Conservation (phyloP, 169 alveolate genomes). For the Condylostoma magnum region DNA sequence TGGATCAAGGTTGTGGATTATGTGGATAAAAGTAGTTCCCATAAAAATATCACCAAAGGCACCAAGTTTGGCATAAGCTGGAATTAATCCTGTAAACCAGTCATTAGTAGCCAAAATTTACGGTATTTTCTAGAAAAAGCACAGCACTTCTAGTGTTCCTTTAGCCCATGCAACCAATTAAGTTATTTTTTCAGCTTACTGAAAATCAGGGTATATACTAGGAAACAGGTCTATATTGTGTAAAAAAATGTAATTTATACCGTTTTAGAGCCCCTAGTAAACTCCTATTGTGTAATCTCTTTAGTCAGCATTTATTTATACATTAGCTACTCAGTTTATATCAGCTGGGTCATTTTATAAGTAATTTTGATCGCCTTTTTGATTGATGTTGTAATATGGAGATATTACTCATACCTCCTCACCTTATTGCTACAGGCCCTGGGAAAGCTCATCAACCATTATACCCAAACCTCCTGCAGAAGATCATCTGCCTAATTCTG, state of each 20-base stretch:
- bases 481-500: conserved; percentile 88
- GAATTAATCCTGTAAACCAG: conserved; percentile 86
- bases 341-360: conserved; percentile 69
- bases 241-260: conserved; percentile 15
- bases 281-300: conserved; percentile 19
- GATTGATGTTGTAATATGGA: conserved; percentile 83
- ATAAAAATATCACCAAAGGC: conserved; percentile 78
- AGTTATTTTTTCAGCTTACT: conserved; percentile 44
- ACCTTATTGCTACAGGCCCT: conserved; percentile 58
- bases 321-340: conserved; percentile 46
- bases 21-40: conserved; percentile 84
- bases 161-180: conserved; percentile 71
- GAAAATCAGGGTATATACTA: conserved; percentile 75
- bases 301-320: conserved; percentile 52
- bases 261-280: neutral
- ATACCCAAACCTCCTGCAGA: conserved; percentile 92
- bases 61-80: conserved; percentile 74
- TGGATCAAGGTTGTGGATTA: conserved; percentile 85
- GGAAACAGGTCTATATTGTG: conserved; percentile 78
- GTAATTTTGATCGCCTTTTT: conserved; percentile 70
- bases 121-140: conserved; percentile 62
- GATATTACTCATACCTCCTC: conserved; percentile 70
- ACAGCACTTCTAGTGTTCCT: conserved; percentile 74
- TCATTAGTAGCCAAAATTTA: conserved; percentile 83
- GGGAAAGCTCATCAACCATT: conserved; percentile 87